Percentiles rank a stretch among this genome's conserved stretches.
Conservation (phyloP, 495 filamentous ascomycete genomes). For the Evansstolkia leycettana region DNA sequence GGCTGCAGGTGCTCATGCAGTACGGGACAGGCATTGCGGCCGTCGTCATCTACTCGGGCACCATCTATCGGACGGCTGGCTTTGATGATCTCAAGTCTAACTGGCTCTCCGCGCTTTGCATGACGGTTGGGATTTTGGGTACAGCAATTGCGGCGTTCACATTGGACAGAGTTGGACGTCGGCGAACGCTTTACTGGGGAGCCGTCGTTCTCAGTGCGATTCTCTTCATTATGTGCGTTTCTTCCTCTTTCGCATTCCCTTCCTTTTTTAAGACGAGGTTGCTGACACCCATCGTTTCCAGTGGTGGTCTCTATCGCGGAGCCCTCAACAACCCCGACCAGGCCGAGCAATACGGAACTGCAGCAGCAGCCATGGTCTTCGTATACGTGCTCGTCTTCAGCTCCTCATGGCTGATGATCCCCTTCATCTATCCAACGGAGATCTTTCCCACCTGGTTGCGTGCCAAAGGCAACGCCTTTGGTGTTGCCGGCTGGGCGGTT, state of each 20-base stretch:
- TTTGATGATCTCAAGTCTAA: slow-evolving; percentile 7
- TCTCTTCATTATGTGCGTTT: slow-evolving; percentile 8
- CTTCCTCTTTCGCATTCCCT: neutral
- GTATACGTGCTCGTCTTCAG: slow-evolving; percentile 20
- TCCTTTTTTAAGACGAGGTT: too few species aligned
- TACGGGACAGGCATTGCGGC: slow-evolving; percentile 18
- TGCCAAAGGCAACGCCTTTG: slow-evolving; percentile 44
- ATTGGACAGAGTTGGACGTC: slow-evolving; percentile 44
- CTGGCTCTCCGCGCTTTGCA: slow-evolving; percentile 35
- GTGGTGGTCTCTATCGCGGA: slow-evolving; percentile 26
- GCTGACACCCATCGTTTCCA: too few species aligned
- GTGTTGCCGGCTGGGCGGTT: slow-evolving; percentile 30
- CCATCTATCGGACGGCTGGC: slow-evolving; percentile 8
- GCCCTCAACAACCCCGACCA: slow-evolving; percentile 17
- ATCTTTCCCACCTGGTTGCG: slow-evolving; percentile 42
- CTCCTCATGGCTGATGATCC: slow-evolving; percentile 45
- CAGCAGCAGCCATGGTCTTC: slow-evolving; percentile 39
- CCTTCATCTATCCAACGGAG: slow-evolving; percentile 43
- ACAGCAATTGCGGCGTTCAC: slow-evolving; percentile 43
- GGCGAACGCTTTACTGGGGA: slow-evolving; percentile 49
- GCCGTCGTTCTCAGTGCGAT: slow-evolving; percentile 19
- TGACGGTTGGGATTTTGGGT: slow-evolving; percentile 15
- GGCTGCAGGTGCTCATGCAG: slow-evolving; percentile 18
- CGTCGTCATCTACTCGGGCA: slow-evolving; percentile 12
- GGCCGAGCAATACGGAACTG: slow-evolving; percentile 28